Conservation (phyloP, 139 green algal species). For the Coelastrella sp. region DNA sequence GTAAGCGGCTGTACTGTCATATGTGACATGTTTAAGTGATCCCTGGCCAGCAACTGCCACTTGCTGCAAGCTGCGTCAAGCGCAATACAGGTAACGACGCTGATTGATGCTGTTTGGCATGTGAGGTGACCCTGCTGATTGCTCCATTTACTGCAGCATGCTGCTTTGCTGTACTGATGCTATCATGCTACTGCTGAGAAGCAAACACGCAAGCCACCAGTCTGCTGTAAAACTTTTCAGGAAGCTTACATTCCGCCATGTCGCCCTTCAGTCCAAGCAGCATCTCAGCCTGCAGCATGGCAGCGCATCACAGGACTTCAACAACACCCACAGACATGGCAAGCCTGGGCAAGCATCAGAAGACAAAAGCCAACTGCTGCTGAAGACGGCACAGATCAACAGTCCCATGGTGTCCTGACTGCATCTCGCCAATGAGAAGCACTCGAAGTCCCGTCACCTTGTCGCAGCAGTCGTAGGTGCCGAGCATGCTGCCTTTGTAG, state of each 20-base stretch:
- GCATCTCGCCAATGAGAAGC: not conserved
- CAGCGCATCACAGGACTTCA: no score
- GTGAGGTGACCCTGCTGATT: no score
- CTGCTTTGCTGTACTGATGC: no score
- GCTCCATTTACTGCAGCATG: no score
- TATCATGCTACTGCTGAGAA: no score
- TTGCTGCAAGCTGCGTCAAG: not conserved
- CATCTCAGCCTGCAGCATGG: conserved; percentile 23
- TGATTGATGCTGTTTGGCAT: no score
- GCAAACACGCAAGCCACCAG: no score
- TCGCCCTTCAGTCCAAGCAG: conserved; percentile 10
- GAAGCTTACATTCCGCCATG: conserved; percentile 17
- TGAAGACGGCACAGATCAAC: not conserved
- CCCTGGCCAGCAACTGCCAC: not conserved
- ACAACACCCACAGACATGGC: no score
- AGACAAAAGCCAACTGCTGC: not conserved
- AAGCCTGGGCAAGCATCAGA: not conserved
- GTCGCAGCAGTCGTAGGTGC: conserved; percentile 41
- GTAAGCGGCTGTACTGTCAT: no score
- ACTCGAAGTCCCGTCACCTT: conserved; percentile 2
- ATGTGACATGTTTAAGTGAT: not conserved
- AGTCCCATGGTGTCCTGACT: not conserved
- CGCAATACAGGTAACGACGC: no score
- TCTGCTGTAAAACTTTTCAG: not conserved
- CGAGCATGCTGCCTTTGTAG: conserved; percentile 35